These are phyloP conservation scores for Fusarium succisae DNA, from an alignment of 2,329 filamentous ascomycete species.

Conservation along the genomic window DNA sequence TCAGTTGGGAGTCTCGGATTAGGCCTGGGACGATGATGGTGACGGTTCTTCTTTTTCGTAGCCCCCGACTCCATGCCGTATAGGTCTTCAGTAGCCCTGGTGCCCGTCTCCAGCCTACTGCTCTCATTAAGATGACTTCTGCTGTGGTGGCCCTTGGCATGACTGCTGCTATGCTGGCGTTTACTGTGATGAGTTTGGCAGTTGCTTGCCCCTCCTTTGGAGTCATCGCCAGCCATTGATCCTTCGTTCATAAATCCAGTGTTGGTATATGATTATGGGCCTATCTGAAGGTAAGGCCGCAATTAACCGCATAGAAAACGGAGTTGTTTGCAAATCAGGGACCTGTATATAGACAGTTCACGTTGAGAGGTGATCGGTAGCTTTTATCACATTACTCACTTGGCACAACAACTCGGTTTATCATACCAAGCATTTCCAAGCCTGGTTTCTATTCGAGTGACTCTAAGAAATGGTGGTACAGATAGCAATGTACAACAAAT, in stretches of 20 bases:
- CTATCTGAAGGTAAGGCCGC: background rate
- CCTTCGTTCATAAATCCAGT: background rate
- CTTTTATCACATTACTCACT: constrained; percentile 10
- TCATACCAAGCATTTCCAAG: constrained; percentile 32
- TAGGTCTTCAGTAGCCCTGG: background rate
- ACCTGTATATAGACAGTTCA: constrained; percentile 7
- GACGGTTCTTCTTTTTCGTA: background rate
- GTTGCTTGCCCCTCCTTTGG: background rate
- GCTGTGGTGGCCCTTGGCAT: background rate
- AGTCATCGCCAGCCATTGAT: background rate
- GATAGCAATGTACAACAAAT: constrained; percentile 42
- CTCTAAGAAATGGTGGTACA: constrained; percentile 45
- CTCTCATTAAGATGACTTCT: background rate
- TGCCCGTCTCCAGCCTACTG: background rate
- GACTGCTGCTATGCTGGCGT: background rate
- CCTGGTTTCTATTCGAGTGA: constrained; percentile 39
- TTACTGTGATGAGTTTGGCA: background rate
- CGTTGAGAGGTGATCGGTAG: constrained; percentile 9
- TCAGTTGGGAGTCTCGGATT: background rate
- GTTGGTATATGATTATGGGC: background rate
- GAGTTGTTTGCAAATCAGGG: background rate
- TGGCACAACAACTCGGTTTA: constrained; percentile 8
- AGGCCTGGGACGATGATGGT: background rate
- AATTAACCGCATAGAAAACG: background rate
- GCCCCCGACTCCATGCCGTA: background rate